Percentiles rank a stretch among this genome's conserved stretches.
These are phyloP conservation scores for Rhipidocladum racemiflorum DNA, from an alignment of 176 grass and related monocot genomes.

Conservation along the genomic window DNA sequence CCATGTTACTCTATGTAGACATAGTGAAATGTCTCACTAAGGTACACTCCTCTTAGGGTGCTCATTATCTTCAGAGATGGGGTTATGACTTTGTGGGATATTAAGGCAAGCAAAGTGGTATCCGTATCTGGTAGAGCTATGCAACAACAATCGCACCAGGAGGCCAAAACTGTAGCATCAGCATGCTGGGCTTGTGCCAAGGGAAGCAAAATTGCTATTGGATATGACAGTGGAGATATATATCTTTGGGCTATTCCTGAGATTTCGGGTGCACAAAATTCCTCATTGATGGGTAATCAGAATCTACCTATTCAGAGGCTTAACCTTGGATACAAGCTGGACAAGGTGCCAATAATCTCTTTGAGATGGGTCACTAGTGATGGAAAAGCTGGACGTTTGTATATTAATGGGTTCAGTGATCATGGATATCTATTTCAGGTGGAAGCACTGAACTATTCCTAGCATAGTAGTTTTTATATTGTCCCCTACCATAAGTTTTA, in stretches of 20 bases:
- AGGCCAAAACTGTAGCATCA: conserved; percentile 61
- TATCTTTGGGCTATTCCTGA: conserved; percentile 73
- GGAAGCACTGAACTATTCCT: conserved; percentile 26
- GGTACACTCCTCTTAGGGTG: conserved; percentile 49
- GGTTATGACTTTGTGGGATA: conserved; percentile 80
- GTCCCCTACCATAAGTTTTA: conserved; percentile 20
- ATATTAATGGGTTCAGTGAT: conserved; percentile 80
- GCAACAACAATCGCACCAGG: conserved; percentile 59
- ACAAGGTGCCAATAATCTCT: conserved; percentile 69
- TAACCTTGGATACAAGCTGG: conserved; percentile 90
- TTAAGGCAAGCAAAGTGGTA: conserved; percentile 74
- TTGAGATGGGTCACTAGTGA: conserved; percentile 64
- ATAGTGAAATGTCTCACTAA: conserved; percentile 22
- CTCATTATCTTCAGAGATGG: conserved; percentile 88
- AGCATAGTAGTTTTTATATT: not conserved
- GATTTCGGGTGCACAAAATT: conserved; percentile 44
- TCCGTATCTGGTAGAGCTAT: conserved; percentile 54
- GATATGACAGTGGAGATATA: conserved; percentile 76
- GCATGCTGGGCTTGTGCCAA: conserved; percentile 72
- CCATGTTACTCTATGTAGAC: not conserved
- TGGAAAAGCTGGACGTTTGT: conserved; percentile 62
- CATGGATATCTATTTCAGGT: conserved; percentile 65
- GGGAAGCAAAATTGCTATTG: conserved; percentile 86
- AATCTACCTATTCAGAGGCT: conserved; percentile 83
- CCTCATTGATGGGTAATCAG: conserved; percentile 32